Base-by-base conservation (phyloP, 305 asterid species). In the Fraxinus velutina region DNA sequence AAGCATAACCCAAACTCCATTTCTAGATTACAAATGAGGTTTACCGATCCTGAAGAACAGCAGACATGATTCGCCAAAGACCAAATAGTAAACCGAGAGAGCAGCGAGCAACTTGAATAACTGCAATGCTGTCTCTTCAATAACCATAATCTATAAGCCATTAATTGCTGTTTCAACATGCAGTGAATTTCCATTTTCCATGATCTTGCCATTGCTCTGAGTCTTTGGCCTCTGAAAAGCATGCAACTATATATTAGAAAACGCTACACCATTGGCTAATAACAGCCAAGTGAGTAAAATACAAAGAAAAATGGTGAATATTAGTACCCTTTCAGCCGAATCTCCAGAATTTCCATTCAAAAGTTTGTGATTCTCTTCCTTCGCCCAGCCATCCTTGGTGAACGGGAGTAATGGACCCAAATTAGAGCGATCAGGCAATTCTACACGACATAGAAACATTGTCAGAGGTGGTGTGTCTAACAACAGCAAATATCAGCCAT, bases 111-210 rank as follows among this genome's bases (percentile, higher is more conserved):
- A 77, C 77, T 72, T 81, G 78, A 76, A 44, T 57, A 68, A 76
- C 42, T 24, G 77, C 74, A 79, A 70, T 9, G 33, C 21, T 37
- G 70, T 24, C 52, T 27, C 17, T 70, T 73, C 68, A 19, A 5
- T 70, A 75, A 39, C 72, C 86, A 62, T 22, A 62, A 22, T 62
- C 39, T 92, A 93, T 82, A 87, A 88, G 71, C 95, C 91, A 76
- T 91, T 93, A 75, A 92, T 90, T 73, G 86, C 96, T 44, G 91
- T 91, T 89, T 94, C 97, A 21, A 89, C 94, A 55, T 90, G 94
- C 82, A 91, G 92, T 0, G 91, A 88, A 15, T 86, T 86, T 39
- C 90, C 92, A 73, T 87, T 85, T 76, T 89, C 92, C 83, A 68
- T 82, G 29, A 81, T 85, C 92, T 86, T 89, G 32, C 92, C 90